Evolutionary conservation across 78 protist genomes (phyloP).

Genomic region (Dictyostelium purpureum): DNA sequence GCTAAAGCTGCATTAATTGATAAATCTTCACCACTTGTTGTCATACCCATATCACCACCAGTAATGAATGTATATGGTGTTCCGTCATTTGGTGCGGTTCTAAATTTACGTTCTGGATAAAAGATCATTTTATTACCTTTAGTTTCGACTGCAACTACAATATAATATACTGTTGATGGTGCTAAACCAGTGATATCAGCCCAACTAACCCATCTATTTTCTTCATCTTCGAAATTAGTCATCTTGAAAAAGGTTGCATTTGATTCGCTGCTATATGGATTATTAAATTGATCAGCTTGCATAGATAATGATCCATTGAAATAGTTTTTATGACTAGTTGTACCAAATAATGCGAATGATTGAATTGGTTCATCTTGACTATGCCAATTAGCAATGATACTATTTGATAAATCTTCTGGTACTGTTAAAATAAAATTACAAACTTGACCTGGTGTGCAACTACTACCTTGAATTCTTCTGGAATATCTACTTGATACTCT

Average conservation of each 20-base stretch:
- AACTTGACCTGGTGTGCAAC: slow-evolving; percentile 44
- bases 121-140: not conserved
- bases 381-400: slow-evolving; percentile 36
- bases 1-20: slow-evolving; percentile 17
- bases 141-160: not conserved
- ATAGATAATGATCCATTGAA: not conserved
- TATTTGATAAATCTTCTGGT: slow-evolving; percentile 35
- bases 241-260: slow-evolving; percentile 10
- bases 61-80: slow-evolving; percentile 21
- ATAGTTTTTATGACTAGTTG: not conserved
- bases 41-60: slow-evolving; percentile 59
- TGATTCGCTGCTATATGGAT: not conserved
- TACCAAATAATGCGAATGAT: slow-evolving; percentile 24
- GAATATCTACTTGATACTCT: slow-evolving; percentile 37
- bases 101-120: slow-evolving; percentile 57
- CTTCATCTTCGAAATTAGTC: slow-evolving; percentile 21
- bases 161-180: slow-evolving; percentile 21
- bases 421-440: slow-evolving; percentile 68
- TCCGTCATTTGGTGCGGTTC: slow-evolving; percentile 52
- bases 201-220: slow-evolving; percentile 47
- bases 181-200: not conserved
- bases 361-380: slow-evolving; percentile 16
- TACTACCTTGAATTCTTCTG: slow-evolving; percentile 27
- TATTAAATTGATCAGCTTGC: not conserved
- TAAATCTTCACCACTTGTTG: slow-evolving; percentile 12